Base-by-base conservation (phyloP, 2,329 filamentous ascomycete genomes). In the Botrytis medusae region DNA sequence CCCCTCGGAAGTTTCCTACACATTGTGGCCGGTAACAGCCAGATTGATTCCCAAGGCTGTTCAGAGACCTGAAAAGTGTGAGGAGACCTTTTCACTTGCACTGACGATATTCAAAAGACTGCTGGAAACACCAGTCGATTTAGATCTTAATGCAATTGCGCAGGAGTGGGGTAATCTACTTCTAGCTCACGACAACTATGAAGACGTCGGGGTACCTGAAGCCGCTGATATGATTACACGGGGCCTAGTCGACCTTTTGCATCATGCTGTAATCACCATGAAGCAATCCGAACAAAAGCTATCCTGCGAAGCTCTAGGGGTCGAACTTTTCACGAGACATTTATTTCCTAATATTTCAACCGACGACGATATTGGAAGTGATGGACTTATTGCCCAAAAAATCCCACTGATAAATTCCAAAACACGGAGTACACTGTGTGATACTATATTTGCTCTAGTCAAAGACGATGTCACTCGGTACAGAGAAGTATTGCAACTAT, bases 361-460 rank as follows among this genome's bases (percentile, higher is more conserved):
- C 29, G 84, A 83, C 1, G 78, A 81, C 12, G 74, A 78, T 7
- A 78, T 80, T 4, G 72, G 75, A 51, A 71, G 71, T 2, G 77
- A 79, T 18, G 74, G 77, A 20, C 71, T 77, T 10, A 78, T 83
- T 20, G 75, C 79, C 10, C 82, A 84, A 22, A 81, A 77, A 54
- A 79, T 85, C 48, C 87, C 87, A 7, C 79, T 88, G 8, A 83
- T 93, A 67, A 85, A 89, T 74, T 81, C 82, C 2, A 79, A 84
- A 46, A 90, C 90, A 14, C 86, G 92, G 40, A 83, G 84, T 37
- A 86, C 87, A 75, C 82, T 94, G 10, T 89, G 89, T 75, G 86
- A 88, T 61, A 86, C 92, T 44, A 82, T 94, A 54, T 84, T 88
- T 40, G 80, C 83, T 14, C 81, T 93, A 10, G 85, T 87, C 48